phyloP scores from a whole-genome alignment of 106 monocot genomes.

The Apostasia shenzhenica region DNA sequence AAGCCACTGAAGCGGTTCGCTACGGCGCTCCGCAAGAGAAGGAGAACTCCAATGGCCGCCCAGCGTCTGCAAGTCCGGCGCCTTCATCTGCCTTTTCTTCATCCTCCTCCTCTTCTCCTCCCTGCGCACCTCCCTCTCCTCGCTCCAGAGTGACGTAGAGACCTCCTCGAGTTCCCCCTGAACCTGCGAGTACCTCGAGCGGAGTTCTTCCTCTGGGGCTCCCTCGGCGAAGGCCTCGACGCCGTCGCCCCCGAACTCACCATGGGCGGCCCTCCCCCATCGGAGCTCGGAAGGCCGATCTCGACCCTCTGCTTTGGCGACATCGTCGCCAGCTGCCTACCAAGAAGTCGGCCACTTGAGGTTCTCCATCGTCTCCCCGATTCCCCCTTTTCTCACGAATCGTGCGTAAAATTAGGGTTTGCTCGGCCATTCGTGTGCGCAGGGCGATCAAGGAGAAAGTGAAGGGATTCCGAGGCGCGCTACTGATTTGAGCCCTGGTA shows the following conservation, averaged over 20 bases:
- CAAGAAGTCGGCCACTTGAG: constrained; percentile 76
- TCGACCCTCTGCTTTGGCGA: constrained; percentile 24
- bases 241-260: constrained; percentile 29
- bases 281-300: constrained; percentile 45
- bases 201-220: constrained; percentile 61
- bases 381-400: background rate
- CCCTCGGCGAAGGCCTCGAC: constrained; percentile 56
- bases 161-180: constrained; percentile 57
- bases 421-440: background rate
- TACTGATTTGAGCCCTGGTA: constrained; percentile 36
- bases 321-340: constrained; percentile 50
- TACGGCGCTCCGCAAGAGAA: too few species aligned
- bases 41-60: background rate
- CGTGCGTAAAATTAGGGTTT: background rate
- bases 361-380: background rate
- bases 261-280: constrained; percentile 52
- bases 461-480: constrained; percentile 50
- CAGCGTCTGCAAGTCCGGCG: background rate
- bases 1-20: too few species aligned
- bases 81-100: background rate
- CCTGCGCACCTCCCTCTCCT: background rate
- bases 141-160: constrained; percentile 27
- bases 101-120: background rate
- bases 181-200: constrained; percentile 74
- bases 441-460: constrained; percentile 56